A percentile compares a stretch with the other conserved stretches of the same genome.
Conservation (phyloP, 768 basidiomycete genomes). For the Omphalotus guepiniiformis region DNA sequence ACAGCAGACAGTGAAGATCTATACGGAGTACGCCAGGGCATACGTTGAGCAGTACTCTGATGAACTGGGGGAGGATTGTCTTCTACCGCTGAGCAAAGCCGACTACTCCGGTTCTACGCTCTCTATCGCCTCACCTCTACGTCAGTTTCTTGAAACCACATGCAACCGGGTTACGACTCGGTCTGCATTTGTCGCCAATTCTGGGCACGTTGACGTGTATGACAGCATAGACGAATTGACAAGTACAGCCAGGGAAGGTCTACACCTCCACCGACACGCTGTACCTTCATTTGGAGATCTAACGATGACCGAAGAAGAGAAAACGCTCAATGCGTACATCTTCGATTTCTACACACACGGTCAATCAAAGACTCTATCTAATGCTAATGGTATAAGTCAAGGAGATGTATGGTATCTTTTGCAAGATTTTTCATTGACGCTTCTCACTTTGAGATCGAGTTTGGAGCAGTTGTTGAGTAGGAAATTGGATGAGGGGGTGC, state of each 20-base stretch:
- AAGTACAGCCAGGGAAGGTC: slow-evolving; percentile 44
- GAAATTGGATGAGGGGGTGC: slow-evolving; percentile 15
- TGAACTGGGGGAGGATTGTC: slow-evolving; percentile 37
- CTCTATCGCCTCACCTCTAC: slow-evolving; percentile 23
- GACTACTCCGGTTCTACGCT: slow-evolving; percentile 16
- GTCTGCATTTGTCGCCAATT: slow-evolving; percentile 64
- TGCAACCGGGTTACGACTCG: slow-evolving; percentile 39
- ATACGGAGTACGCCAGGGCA: slow-evolving; percentile 48
- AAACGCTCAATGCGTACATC: slow-evolving; percentile 57
- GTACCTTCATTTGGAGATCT: slow-evolving; percentile 46
- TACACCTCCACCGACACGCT: slow-evolving; percentile 54
- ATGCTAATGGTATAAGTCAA: slow-evolving; percentile 53
- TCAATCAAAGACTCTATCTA: slow-evolving; percentile 41
- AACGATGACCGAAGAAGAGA: slow-evolving; percentile 9
- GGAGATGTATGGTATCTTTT: slow-evolving; percentile 66
- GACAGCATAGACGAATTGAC: slow-evolving; percentile 46
- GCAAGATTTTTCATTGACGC: slow-evolving; percentile 50
- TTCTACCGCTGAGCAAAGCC: slow-evolving; percentile 44
- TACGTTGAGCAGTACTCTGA: slow-evolving; percentile 37
- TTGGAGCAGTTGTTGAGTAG: slow-evolving; percentile 40
- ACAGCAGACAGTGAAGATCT: slow-evolving; percentile 46
- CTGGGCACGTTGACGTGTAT: slow-evolving; percentile 60
- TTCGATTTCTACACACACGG: slow-evolving; percentile 70
- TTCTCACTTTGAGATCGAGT: slow-evolving; percentile 44
- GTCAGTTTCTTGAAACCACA: slow-evolving; percentile 30